Percentiles rank a stretch among this genome's conserved stretches.
These are phyloP conservation scores for Aspergillus ellipticus DNA, from an alignment of 495 filamentous ascomycete species.

Conservation along the genomic window DNA sequence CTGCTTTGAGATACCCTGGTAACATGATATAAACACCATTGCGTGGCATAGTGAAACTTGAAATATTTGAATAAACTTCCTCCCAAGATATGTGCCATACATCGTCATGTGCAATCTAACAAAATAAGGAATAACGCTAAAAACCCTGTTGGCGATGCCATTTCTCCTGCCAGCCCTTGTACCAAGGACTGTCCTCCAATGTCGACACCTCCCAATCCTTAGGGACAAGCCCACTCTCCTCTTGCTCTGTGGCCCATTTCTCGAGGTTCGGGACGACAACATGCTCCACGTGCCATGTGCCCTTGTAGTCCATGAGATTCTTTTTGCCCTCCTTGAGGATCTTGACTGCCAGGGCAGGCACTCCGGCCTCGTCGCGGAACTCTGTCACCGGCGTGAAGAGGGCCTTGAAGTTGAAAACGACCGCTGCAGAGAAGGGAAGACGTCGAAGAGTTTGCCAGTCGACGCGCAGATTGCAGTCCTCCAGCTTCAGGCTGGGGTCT, in stretches of 20 bases:
- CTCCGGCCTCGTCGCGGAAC: constrained; percentile 69
- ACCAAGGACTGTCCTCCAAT: constrained; percentile 80
- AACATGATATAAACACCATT: too few species aligned
- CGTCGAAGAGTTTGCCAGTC: constrained; percentile 91
- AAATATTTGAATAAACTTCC: background rate
- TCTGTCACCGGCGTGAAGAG: constrained; percentile 75
- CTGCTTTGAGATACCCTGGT: too few species aligned
- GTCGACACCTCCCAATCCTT: constrained; percentile 69
- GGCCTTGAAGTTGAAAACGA: constrained; percentile 91
- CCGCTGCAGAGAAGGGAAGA: constrained; percentile 67
- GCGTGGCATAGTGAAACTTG: too few species aligned
- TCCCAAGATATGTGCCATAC: background rate
- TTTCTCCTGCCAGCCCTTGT: constrained; percentile 77
- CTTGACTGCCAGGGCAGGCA: constrained; percentile 66
- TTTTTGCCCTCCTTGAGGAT: constrained; percentile 70
- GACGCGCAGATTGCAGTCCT: constrained; percentile 70
- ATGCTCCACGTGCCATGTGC: constrained; percentile 79
- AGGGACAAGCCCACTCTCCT: constrained; percentile 55
- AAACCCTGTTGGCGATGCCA: constrained; percentile 78
- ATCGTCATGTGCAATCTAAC: constrained; percentile 1
- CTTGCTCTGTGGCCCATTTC: constrained; percentile 67
- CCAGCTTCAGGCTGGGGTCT: constrained; percentile 50
- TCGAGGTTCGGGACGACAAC: constrained; percentile 66
- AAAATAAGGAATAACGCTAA: constrained; percentile 26
- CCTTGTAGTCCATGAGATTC: constrained; percentile 78